Percentiles rank a stretch among this genome's conserved stretches.
phyloP scores from a whole-genome alignment of 2,329 filamentous ascomycete genomes.

The Fusarium odoratissimum region DNA sequence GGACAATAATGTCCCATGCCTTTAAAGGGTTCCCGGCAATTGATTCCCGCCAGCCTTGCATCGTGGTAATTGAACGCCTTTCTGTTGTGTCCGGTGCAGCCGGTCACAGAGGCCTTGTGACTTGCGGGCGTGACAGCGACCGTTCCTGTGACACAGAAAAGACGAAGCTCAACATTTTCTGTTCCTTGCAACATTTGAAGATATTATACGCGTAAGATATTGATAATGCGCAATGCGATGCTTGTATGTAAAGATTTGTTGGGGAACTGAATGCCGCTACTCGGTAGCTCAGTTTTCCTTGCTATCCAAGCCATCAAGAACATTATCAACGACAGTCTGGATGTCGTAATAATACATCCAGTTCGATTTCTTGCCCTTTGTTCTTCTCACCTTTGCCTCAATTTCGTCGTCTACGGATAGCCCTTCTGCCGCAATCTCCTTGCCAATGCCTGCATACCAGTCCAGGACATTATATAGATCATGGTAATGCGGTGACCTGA shows the following conservation, averaged over 20 bases:
- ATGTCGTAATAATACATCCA: conserved; percentile 48
- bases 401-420: conserved; percentile 43
- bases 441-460: conserved; percentile 33
- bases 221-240: not conserved
- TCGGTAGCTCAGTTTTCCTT: not conserved
- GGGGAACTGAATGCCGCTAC: not conserved
- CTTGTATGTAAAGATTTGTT: not conserved
- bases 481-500: conserved; percentile 47
- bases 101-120: conserved; percentile 8
- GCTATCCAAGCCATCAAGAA: not conserved
- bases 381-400: conserved; percentile 35
- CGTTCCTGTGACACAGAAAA: conserved; percentile 9
- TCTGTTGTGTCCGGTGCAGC: not conserved
- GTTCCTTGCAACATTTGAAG: not conserved
- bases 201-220: not conserved
- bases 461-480: conserved; percentile 44
- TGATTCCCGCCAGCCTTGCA: not conserved
- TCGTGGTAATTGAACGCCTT: not conserved
- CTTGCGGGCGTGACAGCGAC: not conserved
- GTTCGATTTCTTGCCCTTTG: conserved; percentile 32
- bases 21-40: not conserved
- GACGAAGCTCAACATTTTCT: not conserved
- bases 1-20: not conserved
- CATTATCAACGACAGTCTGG: conserved; percentile 31
- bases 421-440: conserved; percentile 25